Base-by-base conservation (phyloP, 805 yeast genomes). In the Spathaspora sp. region DNA sequence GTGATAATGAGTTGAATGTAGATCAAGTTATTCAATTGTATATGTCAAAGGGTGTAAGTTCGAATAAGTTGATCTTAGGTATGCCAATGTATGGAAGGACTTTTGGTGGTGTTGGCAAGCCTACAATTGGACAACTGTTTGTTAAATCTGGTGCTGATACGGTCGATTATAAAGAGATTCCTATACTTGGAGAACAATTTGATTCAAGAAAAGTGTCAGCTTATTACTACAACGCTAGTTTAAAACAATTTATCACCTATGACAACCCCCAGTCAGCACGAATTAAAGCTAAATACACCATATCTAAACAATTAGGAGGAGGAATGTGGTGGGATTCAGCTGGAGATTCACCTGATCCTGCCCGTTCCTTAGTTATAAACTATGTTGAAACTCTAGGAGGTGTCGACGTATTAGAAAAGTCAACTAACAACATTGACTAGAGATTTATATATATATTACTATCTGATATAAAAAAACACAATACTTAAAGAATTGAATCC, bases 241-340 rank as follows among this genome's bases (percentile, higher is more conserved):
- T 62, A 0, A 65, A 59, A 35, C 69, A 67, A 5, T 68, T 87
- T 44, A 75, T 87, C 2, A 75, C 80, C 6, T 93, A 87, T 65
- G 99, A 93, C 63, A 86, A 79, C 54, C 72, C 72, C 0, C 69
- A 73, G 4, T 75, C 86, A 1, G 81, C 79, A 2, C 59, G 63
- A 8, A 58, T 59, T 16, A 94, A 93, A 64, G 90, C 89, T 0
- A 59, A 70, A 28, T 90, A 81, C 58, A 81, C 86, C 7, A 58
- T 56, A 40, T 57, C 66, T 18, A 65, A 70, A 6, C 61, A 71
- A 0, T 68, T 91, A 9, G 96, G 86, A 0, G 98, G 99, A 0
- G 96, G 88, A 0, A 85, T 94, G 82, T 92, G 89, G 86, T 93
- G 98, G 98, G 97, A 93, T 60, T 85, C 96, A 0, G 78, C 85